Evolutionary conservation across 352 stramenopile genomes (phyloP).

Genomic region (Pelagophyceae sp.): DNA sequence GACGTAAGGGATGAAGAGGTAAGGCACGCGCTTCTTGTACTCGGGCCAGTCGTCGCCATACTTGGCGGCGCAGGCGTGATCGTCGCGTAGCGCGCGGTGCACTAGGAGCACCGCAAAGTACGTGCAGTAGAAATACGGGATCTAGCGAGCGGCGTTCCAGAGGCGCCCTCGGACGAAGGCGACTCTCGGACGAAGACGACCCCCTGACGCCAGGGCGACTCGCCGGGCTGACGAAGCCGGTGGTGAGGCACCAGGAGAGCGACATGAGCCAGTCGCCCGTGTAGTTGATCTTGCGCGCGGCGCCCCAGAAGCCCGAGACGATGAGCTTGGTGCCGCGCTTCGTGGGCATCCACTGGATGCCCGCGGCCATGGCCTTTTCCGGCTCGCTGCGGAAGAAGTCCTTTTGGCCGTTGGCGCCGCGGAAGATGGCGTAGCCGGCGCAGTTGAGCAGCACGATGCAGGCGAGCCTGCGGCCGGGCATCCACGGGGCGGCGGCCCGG

Average conservation of each 20-base stretch:
- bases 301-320: constrained; percentile 74
- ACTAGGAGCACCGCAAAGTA: constrained; percentile 78
- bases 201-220: background rate
- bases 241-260: constrained; percentile 59
- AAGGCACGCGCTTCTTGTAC: constrained; percentile 70
- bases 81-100: constrained; percentile 68
- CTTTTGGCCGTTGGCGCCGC: constrained; percentile 70
- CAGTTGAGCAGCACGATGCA: constrained; percentile 53
- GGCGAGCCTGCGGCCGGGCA: constrained; percentile 34
- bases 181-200: no score
- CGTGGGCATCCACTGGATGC: constrained; percentile 64
- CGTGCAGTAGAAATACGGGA: constrained; percentile 81
- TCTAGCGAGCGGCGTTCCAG: constrained; percentile 20
- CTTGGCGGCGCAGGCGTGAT: constrained; percentile 68
- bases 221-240: constrained; percentile 46
- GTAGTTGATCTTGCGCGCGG: constrained; percentile 75
- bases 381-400: constrained; percentile 69
- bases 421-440: constrained; percentile 67
- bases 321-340: constrained; percentile 65
- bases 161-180: background rate
- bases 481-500: no score
- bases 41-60: constrained; percentile 75
- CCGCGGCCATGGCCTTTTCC: constrained; percentile 40
- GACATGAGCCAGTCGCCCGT: constrained; percentile 78
- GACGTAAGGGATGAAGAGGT: constrained; percentile 68